These are phyloP conservation scores for Ceratobasidium sp. DNA, from an alignment of 1,284 basidiomycete genomes.

Conservation along the genomic window DNA sequence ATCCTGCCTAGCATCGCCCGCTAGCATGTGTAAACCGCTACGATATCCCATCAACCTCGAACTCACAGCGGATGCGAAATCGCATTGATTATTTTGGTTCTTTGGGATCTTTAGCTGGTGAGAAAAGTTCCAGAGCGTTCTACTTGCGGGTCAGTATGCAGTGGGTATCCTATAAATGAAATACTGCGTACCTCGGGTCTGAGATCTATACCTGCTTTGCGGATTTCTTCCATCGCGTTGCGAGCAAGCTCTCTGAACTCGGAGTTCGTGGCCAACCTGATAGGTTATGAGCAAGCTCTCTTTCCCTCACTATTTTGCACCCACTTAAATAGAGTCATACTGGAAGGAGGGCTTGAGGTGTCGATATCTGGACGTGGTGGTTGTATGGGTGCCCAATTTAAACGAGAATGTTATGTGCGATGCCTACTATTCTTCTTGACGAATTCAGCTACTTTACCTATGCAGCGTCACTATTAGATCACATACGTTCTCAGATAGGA, in stretches of 20 bases:
- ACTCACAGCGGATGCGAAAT: no score
- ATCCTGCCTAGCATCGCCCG: neutral
- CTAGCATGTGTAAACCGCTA: no score
- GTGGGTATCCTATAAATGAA: neutral
- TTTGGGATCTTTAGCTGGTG: slow-evolving; percentile 19
- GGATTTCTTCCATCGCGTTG: slow-evolving; percentile 65
- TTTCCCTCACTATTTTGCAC: slow-evolving; percentile 52
- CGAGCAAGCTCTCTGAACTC: slow-evolving; percentile 67
- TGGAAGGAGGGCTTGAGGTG: slow-evolving; percentile 53
- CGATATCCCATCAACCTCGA: no score
- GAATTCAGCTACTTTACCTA: slow-evolving; percentile 62
- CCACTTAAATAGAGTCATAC: slow-evolving; percentile 35
- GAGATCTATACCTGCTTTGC: slow-evolving; percentile 71
- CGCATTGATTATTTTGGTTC: slow-evolving; percentile 4
- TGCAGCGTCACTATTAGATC: slow-evolving; percentile 50
- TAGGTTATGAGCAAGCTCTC: slow-evolving; percentile 60
- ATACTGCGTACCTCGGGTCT: slow-evolving; percentile 59
- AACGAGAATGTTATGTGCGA: neutral
- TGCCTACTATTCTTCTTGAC: slow-evolving; percentile 68
- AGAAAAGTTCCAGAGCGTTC: slow-evolving; percentile 48
- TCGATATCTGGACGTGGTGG: slow-evolving; percentile 62
- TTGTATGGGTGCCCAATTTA: slow-evolving; percentile 5
- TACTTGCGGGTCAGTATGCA: neutral
- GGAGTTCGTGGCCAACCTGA: slow-evolving; percentile 64
- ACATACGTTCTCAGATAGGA: neutral